Evolutionary conservation across 495 filamentous ascomycete species (phyloP).

Genomic region (Lasiosphaeria ovina): DNA sequence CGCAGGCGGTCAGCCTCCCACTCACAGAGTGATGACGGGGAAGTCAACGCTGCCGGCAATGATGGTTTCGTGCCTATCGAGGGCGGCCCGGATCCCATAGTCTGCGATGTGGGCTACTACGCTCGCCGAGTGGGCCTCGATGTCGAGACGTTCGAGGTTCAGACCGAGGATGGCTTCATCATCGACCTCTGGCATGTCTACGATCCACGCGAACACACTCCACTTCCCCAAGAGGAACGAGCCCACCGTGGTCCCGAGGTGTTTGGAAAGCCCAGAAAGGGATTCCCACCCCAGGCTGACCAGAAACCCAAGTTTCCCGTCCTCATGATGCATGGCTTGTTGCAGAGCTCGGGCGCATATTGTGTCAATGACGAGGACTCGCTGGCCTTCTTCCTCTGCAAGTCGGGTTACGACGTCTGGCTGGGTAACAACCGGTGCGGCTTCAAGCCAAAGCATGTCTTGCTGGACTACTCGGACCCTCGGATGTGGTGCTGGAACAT

Average conservation of each 20-base stretch:
- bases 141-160: conserved; percentile 76
- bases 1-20: conserved; percentile 18
- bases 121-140: conserved; percentile 85
- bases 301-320: conserved; percentile 75
- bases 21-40: conserved; percentile 31
- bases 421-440: conserved; percentile 94
- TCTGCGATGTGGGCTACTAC: conserved; percentile 83
- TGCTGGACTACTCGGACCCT: conserved; percentile 70
- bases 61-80: conserved; percentile 69
- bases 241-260: conserved; percentile 42
- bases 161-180: conserved; percentile 94
- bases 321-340: conserved; percentile 81
- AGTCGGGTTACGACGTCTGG: conserved; percentile 95
- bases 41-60: conserved; percentile 33
- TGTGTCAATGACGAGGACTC: conserved; percentile 89
- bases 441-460: conserved; percentile 70
- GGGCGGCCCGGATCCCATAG: conserved; percentile 73
- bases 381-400: conserved; percentile 88
- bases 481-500: conserved; percentile 99
- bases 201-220: conserved; percentile 70
- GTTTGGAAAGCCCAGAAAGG: conserved; percentile 23
- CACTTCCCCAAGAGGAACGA: conserved; percentile 36
- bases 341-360: conserved; percentile 86
- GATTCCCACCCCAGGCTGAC: conserved; percentile 25
- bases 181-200: conserved; percentile 88